Conservation (phyloP, 768 basidiomycete genomes). For the Lactifluus hygrophoroides region DNA sequence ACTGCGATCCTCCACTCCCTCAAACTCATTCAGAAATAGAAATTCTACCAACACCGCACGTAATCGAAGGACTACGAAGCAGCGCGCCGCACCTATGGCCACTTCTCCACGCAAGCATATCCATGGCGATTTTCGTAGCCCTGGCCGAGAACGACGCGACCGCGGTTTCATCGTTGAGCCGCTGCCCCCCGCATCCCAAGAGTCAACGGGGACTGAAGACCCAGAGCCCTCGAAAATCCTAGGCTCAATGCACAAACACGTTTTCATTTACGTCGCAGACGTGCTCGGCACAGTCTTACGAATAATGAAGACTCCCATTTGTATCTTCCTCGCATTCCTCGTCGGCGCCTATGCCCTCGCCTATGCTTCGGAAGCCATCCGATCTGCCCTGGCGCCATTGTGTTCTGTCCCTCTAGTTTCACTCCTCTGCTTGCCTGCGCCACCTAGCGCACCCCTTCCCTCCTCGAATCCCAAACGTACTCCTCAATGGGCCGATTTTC, state of each 20-base stretch:
- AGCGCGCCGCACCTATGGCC: not conserved
- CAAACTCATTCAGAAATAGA: not conserved
- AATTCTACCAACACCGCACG: not conserved
- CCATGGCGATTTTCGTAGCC: not conserved
- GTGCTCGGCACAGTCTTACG: conserved; percentile 39
- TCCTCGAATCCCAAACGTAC: not conserved
- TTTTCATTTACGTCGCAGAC: conserved; percentile 36
- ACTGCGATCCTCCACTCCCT: not conserved
- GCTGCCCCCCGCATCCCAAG: not conserved
- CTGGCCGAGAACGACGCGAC: conserved; percentile 1
- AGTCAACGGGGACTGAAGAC: no score
- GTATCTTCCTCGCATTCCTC: conserved; percentile 43
- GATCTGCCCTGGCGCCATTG: conserved; percentile 44
- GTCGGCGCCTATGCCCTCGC: conserved; percentile 39
- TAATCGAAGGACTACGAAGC: not conserved
- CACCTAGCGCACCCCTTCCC: conserved; percentile 10
- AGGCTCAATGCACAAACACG: not conserved
- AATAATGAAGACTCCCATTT: conserved; percentile 49
- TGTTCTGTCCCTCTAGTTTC: conserved; percentile 57
- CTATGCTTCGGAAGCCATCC: conserved; percentile 36
- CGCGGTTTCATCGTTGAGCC: not conserved
- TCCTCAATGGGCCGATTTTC: conserved; percentile 51
- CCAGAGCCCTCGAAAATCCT: not conserved
- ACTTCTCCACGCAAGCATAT: not conserved
- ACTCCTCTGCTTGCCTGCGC: conserved; percentile 30